Conservation (phyloP, 2,329 filamentous ascomycete species). For the Botryotinia globosa region DNA sequence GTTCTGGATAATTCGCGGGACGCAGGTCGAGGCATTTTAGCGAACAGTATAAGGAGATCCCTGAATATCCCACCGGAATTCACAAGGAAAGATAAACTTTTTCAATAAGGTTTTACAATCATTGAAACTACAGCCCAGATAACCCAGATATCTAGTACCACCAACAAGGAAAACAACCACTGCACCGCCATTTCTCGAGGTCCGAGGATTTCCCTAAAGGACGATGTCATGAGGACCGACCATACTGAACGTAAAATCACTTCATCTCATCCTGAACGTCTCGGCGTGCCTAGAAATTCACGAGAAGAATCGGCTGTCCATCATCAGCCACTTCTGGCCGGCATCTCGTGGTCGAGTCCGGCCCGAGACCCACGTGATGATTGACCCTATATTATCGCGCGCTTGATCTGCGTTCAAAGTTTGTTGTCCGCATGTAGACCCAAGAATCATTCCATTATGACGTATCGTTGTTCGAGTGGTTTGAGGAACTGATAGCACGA, state of each 20-base stretch:
- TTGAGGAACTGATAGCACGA: background rate
- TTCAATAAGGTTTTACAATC: background rate
- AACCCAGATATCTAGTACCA: background rate
- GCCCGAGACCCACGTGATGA: background rate
- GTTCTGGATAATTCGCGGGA: background rate
- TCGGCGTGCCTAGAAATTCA: background rate
- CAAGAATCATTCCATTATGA: background rate
- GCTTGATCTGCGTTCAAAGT: background rate
- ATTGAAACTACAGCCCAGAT: background rate
- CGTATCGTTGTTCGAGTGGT: background rate
- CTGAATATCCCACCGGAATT: accelerated
- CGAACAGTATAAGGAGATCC: too few species aligned
- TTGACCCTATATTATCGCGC: background rate
- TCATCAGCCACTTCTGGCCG: background rate
- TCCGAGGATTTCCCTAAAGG: background rate
- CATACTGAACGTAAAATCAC: background rate
- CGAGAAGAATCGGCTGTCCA: background rate
- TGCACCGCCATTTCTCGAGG: background rate
- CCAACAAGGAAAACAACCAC: background rate
- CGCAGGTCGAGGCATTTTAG: background rate
- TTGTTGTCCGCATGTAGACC: background rate
- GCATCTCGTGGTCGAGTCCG: background rate
- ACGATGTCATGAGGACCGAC: background rate
- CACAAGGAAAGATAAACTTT: background rate
- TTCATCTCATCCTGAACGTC: background rate